These are phyloP conservation scores for Agroathelia rolfsii DNA, from an alignment of 1,284 basidiomycete species.

Conservation along the genomic window DNA sequence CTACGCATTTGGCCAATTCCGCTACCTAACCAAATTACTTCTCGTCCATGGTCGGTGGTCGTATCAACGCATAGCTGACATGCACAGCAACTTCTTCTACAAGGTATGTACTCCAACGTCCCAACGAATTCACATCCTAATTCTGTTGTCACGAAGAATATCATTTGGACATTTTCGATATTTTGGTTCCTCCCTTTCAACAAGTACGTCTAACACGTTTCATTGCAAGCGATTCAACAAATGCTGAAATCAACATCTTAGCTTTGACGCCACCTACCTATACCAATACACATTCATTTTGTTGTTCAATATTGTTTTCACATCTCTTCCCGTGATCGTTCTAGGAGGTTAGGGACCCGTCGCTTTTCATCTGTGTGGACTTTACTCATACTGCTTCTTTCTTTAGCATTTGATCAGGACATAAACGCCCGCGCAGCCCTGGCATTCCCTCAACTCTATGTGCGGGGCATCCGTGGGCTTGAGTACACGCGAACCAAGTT, in stretches of 20 bases:
- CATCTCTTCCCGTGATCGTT: conserved; percentile 84
- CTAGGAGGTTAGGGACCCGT: conserved; percentile 64
- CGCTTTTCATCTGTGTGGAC: conserved; percentile 2
- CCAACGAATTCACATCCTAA: conserved; percentile 4
- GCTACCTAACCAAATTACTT: conserved; percentile 86
- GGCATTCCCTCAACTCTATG: conserved; percentile 89
- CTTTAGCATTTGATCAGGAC: conserved; percentile 87
- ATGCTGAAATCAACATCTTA: conserved; percentile 22
- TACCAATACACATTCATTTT: conserved; percentile 94
- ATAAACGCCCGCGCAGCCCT: conserved; percentile 84
- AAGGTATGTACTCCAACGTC: conserved; percentile 45
- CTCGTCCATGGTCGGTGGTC: conserved; percentile 96
- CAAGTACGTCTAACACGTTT: conserved; percentile 35
- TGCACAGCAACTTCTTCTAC: conserved; percentile 98
- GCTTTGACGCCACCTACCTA: conserved; percentile 91
- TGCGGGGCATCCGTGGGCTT: conserved; percentile 84
- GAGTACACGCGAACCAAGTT: conserved; percentile 91
- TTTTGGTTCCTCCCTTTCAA: conserved; percentile 94
- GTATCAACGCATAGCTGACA: conserved; percentile 92
- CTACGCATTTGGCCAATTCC: conserved; percentile 96
- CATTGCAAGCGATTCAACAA: conserved; percentile 5
- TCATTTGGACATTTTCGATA: conserved; percentile 85
- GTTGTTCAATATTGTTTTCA: conserved; percentile 88
- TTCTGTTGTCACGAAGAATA: conserved; percentile 44
- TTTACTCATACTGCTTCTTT: conserved; percentile 9